Evolutionary conservation across 225 moss, liverwort and hornwort genomes (phyloP), one percentile per base, ranked within the genome.

Genomic region (Sphagnum contortum): DNA sequence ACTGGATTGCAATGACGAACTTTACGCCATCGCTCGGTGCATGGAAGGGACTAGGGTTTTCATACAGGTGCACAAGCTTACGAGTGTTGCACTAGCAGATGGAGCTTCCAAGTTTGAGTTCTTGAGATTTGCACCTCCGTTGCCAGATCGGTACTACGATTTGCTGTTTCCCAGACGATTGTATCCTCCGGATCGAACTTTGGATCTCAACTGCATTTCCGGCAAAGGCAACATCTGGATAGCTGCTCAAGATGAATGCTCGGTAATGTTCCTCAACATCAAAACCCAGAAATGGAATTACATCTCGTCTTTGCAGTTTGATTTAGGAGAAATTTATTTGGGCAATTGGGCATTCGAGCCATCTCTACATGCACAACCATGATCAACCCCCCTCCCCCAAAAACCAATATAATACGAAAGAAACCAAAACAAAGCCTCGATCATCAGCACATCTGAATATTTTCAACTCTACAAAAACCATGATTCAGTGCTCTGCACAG

Each of bases 281-380:
- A 79, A 59, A 0, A 11, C 73, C 8, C 67, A 56, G 49, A 48
- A 74, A 3, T 83, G 76, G 79, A 79, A 49, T 9, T 66, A 46
- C 12, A 83, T 83, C 50, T 7, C 71, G 46, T 76, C 76, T 3
- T 74, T 83, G 0, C 73, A 83, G 69, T 47, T 74, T 50, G 67
- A 76, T 48, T 69, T 73, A 5, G 29, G 63, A 45, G 47, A 63
- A 12, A 51, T 76, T 55, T 64, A 69, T 63, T 50, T 83, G 61
- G 83, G 76, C 55, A 76, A 79, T 69, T 83, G 79, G 73, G 64
- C 83, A 71, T 79, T 83, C 67, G 70, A 83, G 64, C 83, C 76
- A 4, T 3, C 79, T 53, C 74, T 76, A 3, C 76, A 83, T 74
- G 74, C 83, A 29, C 44, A 76, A 50, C 29, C 29, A 29, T 29